These are phyloP conservation scores for Taphrina pruni DNA, from an alignment of 1,139 yeast genomes.

Conservation along the genomic window DNA sequence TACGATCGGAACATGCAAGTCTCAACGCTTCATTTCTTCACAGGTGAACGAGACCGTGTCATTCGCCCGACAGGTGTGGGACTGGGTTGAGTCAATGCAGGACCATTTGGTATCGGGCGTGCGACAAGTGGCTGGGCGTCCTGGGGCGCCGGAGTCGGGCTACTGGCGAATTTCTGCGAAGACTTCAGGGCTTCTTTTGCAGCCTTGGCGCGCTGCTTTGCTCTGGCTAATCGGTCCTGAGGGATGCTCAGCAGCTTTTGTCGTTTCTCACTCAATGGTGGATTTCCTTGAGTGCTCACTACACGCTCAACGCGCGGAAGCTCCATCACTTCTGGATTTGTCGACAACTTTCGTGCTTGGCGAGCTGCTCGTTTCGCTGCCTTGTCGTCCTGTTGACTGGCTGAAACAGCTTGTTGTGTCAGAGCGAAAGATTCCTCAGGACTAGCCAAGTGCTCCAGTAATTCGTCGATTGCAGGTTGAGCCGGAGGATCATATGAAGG, in stretches of 20 bases:
- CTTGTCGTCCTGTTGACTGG: slow-evolving; percentile 1
- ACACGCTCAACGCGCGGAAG: neutral
- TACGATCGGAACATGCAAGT: too few species aligned
- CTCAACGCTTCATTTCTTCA: neutral
- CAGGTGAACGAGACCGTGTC: slow-evolving; percentile 10
- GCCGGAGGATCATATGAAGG: neutral
- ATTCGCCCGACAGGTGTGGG: slow-evolving; percentile 14
- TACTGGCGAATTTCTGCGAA: neutral
- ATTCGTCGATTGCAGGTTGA: slow-evolving; percentile 1
- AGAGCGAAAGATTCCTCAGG: slow-evolving; percentile 14
- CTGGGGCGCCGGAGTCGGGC: neutral
- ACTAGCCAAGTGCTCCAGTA: neutral
- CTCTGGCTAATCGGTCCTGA: neutral
- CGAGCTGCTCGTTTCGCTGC: slow-evolving; percentile 3
- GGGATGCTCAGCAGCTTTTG: neutral
- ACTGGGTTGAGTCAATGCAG: slow-evolving; percentile 19
- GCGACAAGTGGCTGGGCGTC: slow-evolving; percentile 7
- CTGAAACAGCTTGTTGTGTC: slow-evolving; percentile 2
- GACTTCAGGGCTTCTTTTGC: neutral
- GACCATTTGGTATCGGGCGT: slow-evolving; percentile 10
- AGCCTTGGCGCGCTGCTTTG: slow-evolving; percentile 5
- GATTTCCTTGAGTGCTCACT: neutral
- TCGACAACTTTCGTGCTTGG: slow-evolving; percentile 13
- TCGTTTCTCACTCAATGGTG: slow-evolving; percentile 11
- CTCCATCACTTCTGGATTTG: slow-evolving; percentile 1